Evolutionary conservation across 2,329 filamentous ascomycete genomes (phyloP), one percentile per base, ranked within the genome.

Genomic region (Apiospora hydei): DNA sequence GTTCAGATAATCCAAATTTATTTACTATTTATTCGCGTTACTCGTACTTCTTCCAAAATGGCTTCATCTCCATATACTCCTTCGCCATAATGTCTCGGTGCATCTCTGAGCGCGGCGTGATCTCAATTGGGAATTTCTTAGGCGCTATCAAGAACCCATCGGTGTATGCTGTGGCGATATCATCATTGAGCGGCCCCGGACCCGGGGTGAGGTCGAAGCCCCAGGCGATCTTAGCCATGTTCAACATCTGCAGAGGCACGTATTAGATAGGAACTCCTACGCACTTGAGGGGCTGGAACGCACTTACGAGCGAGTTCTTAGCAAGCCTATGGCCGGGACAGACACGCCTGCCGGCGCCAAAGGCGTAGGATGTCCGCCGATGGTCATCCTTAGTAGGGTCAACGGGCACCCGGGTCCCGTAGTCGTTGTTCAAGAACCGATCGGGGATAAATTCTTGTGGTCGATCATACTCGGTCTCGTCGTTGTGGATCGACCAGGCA

Each of bases 401-500:
- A 2, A 57, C 51, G 26, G 51, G 51, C 11, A 57, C 51, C 21
- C 51, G 51, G 26, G 51, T 57, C 26, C 64, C 64, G 64, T 67
- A 44, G 1, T 34, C 30, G 38, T 67, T 34, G 38, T 10, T 11
- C 64, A 67, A n/a, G 64, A 67, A 67, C n/a, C 64, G 30, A 13
- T 44, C 38, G 16, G 64, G 64, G 14, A 44, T 11, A n/a, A 67
- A 67, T 0, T 67, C 64, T 18, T 14, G 11, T 1, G 64, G 64
- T 5, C 64, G 14, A 10, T 67, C 90, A 69, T 81, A 85, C n/a
- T 81, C 78, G 13, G 80, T 71, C 61, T 80, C 79, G 43, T 84
- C 82, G 16, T 81, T 79, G 5, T 77, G 76, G 43, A 84, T 81
- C 49, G 79, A 80, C 77, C 81, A 87, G 34, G 80, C 76, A 57